phyloP scores from a whole-genome alignment of 2,329 filamentous ascomycete species.

The Emergomyces pasteurianus region DNA sequence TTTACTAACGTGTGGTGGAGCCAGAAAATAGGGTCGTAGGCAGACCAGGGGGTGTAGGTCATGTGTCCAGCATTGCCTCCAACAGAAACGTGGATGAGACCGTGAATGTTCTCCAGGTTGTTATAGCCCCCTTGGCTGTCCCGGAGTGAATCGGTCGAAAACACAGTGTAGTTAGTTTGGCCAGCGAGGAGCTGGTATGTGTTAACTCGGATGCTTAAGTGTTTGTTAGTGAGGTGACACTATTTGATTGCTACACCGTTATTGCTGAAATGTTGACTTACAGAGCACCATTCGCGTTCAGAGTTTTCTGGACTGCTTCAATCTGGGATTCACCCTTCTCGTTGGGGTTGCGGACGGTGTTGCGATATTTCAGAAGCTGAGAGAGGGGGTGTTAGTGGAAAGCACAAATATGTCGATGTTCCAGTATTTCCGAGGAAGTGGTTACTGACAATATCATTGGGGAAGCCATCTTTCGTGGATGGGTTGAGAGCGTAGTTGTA shows the following conservation, averaged over 20 bases:
- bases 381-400: neutral
- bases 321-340: slow-evolving; percentile 8
- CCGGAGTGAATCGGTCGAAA: slow-evolving; percentile 13
- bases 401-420: neutral
- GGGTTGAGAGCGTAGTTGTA: slow-evolving; percentile 30
- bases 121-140: slow-evolving; percentile 12
- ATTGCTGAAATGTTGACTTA: slow-evolving; percentile 4
- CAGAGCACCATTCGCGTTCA: slow-evolving; percentile 15
- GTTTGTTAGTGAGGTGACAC: neutral
- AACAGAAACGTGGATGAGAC: slow-evolving; percentile 40
- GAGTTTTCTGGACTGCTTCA: slow-evolving; percentile 8
- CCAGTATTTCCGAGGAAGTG: neutral
- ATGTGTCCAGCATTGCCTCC: slow-evolving; percentile 54
- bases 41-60: slow-evolving; percentile 57
- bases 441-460: slow-evolving; percentile 9
- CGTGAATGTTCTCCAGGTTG: slow-evolving; percentile 36
- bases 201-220: slow-evolving; percentile 12
- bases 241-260: no score
- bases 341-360: slow-evolving; percentile 13
- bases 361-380: slow-evolving; percentile 10
- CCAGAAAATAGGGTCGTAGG: slow-evolving; percentile 71
- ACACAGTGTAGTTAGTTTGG: slow-evolving; percentile 17
- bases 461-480: slow-evolving; percentile 13
- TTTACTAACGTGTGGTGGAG: slow-evolving; percentile 50
- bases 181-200: slow-evolving; percentile 20